Conservation (phyloP, 306 rosid genomes). For the Prunus mume region DNA sequence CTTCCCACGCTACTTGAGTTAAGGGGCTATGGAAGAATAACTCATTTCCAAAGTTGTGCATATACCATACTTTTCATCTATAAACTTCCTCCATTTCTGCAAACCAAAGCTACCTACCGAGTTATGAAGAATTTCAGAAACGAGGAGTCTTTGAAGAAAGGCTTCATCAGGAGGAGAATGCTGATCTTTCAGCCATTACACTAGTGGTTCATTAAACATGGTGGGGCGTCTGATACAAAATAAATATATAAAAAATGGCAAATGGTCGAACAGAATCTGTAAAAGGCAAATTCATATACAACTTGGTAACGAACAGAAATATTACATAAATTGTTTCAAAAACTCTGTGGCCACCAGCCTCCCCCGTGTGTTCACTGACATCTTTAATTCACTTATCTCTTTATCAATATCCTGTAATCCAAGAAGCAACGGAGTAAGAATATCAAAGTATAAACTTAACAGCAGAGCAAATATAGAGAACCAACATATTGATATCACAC, state of each 20-base stretch:
- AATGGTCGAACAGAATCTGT: not conserved
- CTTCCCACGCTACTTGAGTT: too few relatives aligned
- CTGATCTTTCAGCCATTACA: not conserved
- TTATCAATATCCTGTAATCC: conserved; percentile 82
- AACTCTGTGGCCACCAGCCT: conserved; percentile 98
- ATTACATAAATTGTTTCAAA: conserved; percentile 84
- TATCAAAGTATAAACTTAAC: not conserved
- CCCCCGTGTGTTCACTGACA: conserved; percentile 95
- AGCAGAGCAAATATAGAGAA: not conserved
- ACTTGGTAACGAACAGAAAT: not conserved
- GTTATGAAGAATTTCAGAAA: too few relatives aligned
- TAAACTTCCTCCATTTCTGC: too few relatives aligned
- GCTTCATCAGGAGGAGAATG: not conserved
- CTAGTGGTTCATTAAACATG: not conserved
- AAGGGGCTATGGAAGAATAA: too few relatives aligned
- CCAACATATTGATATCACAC: too few relatives aligned
- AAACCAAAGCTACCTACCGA: too few relatives aligned
- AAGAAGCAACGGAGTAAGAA: conserved; percentile 8
- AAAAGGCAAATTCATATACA: not conserved
- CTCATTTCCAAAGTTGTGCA: too few relatives aligned
- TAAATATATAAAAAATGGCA: not conserved
- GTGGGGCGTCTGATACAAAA: not conserved
- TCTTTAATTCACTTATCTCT: conserved; percentile 91
- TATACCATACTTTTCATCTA: too few relatives aligned
- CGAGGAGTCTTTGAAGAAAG: too few relatives aligned